Percentiles rank a stretch among this genome's conserved stretches.
Conservation (phyloP, 345 rosid species). For the Salix exigua region DNA sequence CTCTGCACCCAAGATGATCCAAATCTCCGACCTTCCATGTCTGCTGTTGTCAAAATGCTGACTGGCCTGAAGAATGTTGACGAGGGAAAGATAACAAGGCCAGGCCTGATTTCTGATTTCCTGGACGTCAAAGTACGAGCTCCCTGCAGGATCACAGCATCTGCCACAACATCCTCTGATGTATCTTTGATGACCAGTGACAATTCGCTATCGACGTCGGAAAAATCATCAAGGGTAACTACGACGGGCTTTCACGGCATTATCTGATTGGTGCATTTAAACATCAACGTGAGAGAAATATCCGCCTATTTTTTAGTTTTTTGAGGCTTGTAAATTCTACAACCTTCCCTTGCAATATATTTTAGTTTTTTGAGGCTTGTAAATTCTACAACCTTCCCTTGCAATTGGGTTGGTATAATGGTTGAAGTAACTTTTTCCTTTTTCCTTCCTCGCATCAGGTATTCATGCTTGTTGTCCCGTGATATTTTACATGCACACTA, state of each 20-base stretch:
- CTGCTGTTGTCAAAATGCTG: constrained; percentile 55
- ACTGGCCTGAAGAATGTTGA: constrained; percentile 42
- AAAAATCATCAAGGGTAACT: constrained; percentile 37
- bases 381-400: neutral
- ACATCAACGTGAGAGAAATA: neutral
- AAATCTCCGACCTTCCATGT: constrained; percentile 68
- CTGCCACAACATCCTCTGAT: constrained; percentile 32
- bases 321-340: neutral
- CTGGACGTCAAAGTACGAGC: constrained; percentile 70
- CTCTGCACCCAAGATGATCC: constrained; percentile 77
- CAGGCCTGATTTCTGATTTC: constrained; percentile 72
- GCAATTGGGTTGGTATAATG: too few species aligned
- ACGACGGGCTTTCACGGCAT: constrained; percentile 26
- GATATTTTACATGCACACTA: too few species aligned
- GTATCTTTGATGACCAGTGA: constrained; percentile 44
- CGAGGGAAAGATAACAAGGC: constrained; percentile 43
- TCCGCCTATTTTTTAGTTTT: neutral
- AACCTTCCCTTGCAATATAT: neutral
- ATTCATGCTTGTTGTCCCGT: too few species aligned
- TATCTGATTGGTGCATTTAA: neutral
- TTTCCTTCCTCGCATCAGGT: too few species aligned
- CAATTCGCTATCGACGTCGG: constrained; percentile 45
- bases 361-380: neutral
- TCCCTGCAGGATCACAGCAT: constrained; percentile 20
- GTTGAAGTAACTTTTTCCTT: too few species aligned